phyloP scores from a whole-genome alignment of 2,329 filamentous ascomycete genomes.

The Colletotrichum spinosum region DNA sequence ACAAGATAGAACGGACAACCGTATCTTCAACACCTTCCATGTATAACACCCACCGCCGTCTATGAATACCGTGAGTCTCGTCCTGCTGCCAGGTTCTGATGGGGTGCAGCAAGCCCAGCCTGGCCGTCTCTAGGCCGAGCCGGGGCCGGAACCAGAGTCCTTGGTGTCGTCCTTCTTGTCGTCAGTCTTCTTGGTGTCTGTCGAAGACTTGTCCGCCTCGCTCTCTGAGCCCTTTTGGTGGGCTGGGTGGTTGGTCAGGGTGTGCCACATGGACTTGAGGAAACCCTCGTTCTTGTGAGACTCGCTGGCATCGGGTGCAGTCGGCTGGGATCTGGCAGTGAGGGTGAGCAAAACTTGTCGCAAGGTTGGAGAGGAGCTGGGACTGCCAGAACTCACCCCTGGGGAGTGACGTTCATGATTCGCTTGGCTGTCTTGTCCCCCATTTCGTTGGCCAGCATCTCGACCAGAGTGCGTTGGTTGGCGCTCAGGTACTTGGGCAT shows the following conservation, averaged over 20 bases:
- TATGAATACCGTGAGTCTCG: constrained; percentile 31
- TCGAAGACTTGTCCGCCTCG: constrained; percentile 39
- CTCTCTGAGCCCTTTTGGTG: constrained; percentile 56
- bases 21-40: constrained; percentile 52
- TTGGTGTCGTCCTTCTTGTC: constrained; percentile 44
- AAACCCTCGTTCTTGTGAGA: constrained; percentile 88
- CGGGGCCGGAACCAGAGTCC: constrained; percentile 47
- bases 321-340: constrained; percentile 29
- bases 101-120: too few relatives aligned
- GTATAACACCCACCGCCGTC: constrained; percentile 40
- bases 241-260: constrained; percentile 80
- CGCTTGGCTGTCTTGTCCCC: constrained; percentile 91
- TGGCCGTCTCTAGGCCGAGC: background rate
- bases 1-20: constrained; percentile 40
- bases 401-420: constrained; percentile 82
- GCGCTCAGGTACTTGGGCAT: constrained; percentile 95
- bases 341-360: constrained; percentile 18
- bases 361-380: background rate
- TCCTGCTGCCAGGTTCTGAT: too few relatives aligned
- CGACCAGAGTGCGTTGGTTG: constrained; percentile 92
- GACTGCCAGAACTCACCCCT: constrained; percentile 56
- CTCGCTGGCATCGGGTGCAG: constrained; percentile 47
- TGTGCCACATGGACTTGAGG: constrained; percentile 93
- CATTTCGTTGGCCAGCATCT: constrained; percentile 98
- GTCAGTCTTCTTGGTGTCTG: constrained; percentile 43